Evolutionary conservation across 2,329 filamentous ascomycete genomes (phyloP).

Genomic region (Alternaria infectoria): DNA sequence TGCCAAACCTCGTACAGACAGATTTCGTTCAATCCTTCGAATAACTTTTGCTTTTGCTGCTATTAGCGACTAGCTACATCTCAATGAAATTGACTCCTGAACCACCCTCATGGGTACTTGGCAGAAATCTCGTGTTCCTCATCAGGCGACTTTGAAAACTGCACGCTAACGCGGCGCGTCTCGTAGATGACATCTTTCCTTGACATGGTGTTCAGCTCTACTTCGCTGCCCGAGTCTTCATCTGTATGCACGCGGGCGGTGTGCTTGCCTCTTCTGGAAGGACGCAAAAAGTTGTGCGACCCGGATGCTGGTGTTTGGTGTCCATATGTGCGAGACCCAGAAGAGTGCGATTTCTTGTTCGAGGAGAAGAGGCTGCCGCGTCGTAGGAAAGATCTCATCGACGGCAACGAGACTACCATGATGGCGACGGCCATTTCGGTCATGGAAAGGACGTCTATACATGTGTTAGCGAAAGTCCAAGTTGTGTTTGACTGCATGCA

Average conservation of each 20-base stretch:
- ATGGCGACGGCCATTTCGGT: constrained; percentile 36
- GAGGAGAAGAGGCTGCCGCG: constrained; percentile 26
- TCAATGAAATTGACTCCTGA: background rate
- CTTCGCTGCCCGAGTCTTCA: constrained; percentile 30
- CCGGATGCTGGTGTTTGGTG: constrained; percentile 12
- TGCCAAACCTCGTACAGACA: background rate
- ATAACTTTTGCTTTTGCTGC: background rate
- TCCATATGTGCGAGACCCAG: constrained; percentile 11
- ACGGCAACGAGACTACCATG: constrained; percentile 33
- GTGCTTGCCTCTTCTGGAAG: constrained; percentile 12
- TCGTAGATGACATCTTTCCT: constrained; percentile 33
- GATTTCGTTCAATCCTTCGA: background rate
- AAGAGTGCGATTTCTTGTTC: constrained; percentile 21
- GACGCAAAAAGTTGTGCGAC: constrained; percentile 11
- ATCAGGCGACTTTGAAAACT: constrained; percentile 21
- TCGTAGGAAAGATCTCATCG: constrained; percentile 30
- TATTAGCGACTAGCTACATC: background rate
- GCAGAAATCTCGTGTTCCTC: constrained; percentile 3
- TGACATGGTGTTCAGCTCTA: constrained; percentile 24
- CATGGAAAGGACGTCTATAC: constrained; percentile 31
- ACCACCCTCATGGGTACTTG: constrained; percentile 4
- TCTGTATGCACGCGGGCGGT: constrained; percentile 13
- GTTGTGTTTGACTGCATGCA: background rate
- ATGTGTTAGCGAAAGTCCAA: background rate
- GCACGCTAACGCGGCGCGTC: constrained; percentile 25